A percentile compares a stretch with the other conserved stretches of the same genome.
Evolutionary conservation across 2,329 filamentous ascomycete species (phyloP).

Genomic region (Colletotrichum abscissum): DNA sequence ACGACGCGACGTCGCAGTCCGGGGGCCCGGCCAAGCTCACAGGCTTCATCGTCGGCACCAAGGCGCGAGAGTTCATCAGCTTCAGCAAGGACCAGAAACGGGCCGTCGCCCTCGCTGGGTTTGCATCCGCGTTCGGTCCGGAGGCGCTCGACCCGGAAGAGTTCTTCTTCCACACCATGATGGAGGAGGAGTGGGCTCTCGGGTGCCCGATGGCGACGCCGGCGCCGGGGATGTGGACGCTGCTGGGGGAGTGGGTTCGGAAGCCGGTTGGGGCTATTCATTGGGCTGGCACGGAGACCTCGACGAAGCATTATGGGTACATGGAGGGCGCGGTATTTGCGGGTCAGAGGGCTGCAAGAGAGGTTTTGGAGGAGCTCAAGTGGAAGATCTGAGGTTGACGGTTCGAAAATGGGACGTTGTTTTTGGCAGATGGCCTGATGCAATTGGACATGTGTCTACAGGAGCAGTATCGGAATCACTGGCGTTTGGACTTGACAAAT

Average conservation of each 20-base stretch:
- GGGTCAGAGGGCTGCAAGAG: constrained; percentile 27
- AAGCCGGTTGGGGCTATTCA: constrained; percentile 31
- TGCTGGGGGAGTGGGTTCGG: constrained; percentile 31
- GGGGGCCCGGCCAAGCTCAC: constrained; percentile 23
- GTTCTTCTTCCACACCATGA: constrained; percentile 34
- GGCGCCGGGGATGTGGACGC: constrained; percentile 33
- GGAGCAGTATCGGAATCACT: not conserved
- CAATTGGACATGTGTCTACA: not conserved
- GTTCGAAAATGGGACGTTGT: not conserved
- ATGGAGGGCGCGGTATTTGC: constrained; percentile 33
- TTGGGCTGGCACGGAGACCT: constrained; percentile 33
- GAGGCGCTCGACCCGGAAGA: constrained; percentile 35
- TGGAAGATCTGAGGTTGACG: constrained; percentile 14
- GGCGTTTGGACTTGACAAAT: not conserved
- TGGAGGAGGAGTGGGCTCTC: constrained; percentile 33
- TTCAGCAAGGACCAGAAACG: constrained; percentile 29
- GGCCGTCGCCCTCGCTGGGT: constrained; percentile 33
- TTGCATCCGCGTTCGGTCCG: constrained; percentile 29
- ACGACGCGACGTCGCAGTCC: constrained; percentile 22
- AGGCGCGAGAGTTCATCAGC: constrained; percentile 26
- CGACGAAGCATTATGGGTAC: constrained; percentile 29
- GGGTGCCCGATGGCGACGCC: constrained; percentile 32
- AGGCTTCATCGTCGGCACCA: constrained; percentile 32
- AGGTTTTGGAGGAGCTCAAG: constrained; percentile 29
- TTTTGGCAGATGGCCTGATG: not conserved